Evolutionary conservation across 345 rosid genomes (phyloP).

Genomic region (Syzygium aromaticum): DNA sequence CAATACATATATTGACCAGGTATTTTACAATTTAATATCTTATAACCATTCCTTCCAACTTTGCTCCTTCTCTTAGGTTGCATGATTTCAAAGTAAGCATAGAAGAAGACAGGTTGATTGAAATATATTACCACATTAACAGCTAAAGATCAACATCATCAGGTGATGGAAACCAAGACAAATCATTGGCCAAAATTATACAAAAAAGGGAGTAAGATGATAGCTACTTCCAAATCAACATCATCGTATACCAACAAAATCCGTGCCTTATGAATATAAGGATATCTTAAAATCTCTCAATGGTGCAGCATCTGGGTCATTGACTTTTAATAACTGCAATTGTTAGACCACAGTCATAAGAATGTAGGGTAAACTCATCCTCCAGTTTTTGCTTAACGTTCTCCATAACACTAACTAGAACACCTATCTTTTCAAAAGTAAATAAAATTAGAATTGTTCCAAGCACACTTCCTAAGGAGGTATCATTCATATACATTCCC

Average conservation of each 20-base stretch:
- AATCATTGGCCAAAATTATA: background rate
- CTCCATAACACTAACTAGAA: background rate
- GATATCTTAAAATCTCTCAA: background rate
- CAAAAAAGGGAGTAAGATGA: background rate
- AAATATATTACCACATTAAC: background rate
- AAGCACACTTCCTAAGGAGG: background rate
- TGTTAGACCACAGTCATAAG: background rate
- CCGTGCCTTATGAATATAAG: background rate
- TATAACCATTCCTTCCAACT: background rate
- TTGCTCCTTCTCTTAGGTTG: background rate
- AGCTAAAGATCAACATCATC: background rate
- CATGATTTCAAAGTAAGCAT: background rate
- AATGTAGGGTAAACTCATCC: background rate
- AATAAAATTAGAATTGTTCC: background rate
- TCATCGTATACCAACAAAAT: background rate
- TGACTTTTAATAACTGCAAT: background rate
- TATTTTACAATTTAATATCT: background rate
- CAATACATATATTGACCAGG: background rate
- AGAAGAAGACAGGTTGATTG: background rate
- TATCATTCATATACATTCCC: background rate
- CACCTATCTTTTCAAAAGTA: background rate
- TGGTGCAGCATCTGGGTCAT: background rate
- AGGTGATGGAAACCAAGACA: background rate
- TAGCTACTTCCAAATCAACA: background rate
- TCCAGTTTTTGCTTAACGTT: background rate